Evolutionary conservation across 768 basidiomycete species (phyloP), one percentile per base, ranked within the genome.

Genomic region (Dentipellis sp.): DNA sequence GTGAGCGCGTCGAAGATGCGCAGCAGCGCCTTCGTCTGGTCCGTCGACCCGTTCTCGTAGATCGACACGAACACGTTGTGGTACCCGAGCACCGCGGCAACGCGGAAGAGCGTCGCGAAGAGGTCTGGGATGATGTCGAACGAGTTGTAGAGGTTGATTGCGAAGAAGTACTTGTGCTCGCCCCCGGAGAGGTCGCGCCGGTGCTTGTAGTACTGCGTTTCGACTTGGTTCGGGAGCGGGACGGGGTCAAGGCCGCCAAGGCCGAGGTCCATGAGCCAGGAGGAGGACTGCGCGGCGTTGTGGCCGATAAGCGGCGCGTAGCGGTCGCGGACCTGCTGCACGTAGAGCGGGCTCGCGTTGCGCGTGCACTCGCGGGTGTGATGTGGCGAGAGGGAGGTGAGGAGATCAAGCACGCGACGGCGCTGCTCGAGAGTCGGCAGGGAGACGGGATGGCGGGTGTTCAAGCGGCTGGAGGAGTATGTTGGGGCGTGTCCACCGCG

Each of bases 91-190:
- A 99, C 82, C 39, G 90, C 80, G 0, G 93, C 85, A 39, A 94
- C 85, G 56, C 94, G 84, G 77, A 99, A 99, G 63, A 99, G 86
- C 19, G 94, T 94, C 35, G 93, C 86, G 69, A 98, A 97, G 37
- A 98, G 80, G 72, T 99, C 97, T 16, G 97, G 94, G 62, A 98
- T 94, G 68, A 98, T 75, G 72, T 97, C 94, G 81, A 98, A 99
- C 11, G 94, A 97, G 77, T 99, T 99, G 79, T 97, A 97, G 57
- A 98, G 78, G 72, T 99, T 99, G 79, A 99, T 98, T 58, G 93
- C 95, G 71, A 99, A 97, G 73, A 92, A 98, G 70, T 98, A 99
- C 69, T 99, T 98, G 82, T 99, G 97, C 61, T 87, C 81, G 65
- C 76, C 77, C 10, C 77, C 67, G 23, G 75, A 68, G 17, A 69